Evolutionary conservation across 202 grass and related monocot species (phyloP).

Genomic region (Zizania palustris): DNA sequence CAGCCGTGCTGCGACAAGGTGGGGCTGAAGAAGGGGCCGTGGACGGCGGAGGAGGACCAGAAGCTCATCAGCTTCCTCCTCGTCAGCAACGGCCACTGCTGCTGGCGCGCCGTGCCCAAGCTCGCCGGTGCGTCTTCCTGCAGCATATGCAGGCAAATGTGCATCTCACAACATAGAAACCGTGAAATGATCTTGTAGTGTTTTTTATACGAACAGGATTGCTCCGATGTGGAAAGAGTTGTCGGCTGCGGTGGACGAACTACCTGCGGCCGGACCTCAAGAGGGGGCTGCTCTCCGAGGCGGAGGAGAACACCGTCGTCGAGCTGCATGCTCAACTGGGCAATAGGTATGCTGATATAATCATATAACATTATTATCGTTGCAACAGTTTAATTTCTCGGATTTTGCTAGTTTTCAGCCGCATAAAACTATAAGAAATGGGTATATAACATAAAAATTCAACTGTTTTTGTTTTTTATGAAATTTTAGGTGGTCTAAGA

Average conservation of each 20-base stretch:
- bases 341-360: slow-evolving; percentile 48
- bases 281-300: slow-evolving; percentile 68
- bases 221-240: slow-evolving; percentile 93
- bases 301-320: slow-evolving; percentile 70
- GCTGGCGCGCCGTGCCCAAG: slow-evolving; percentile 91
- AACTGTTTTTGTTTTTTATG: background rate
- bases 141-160: background rate
- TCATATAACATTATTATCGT: background rate
- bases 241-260: slow-evolving; percentile 97
- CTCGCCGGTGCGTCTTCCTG: slow-evolving; percentile 61
- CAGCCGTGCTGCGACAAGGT: slow-evolving; percentile 92
- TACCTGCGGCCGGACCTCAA: slow-evolving; percentile 88
- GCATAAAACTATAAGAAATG: too few species aligned
- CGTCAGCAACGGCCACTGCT: slow-evolving; percentile 70
- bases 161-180: too few species aligned
- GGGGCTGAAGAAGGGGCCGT: slow-evolving; percentile 88
- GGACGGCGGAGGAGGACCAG: slow-evolving; percentile 85
- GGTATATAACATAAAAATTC: background rate
- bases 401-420: too few species aligned
- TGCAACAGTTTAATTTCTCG: background rate
- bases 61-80: slow-evolving; percentile 86
- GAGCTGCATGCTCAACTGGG: slow-evolving; percentile 78
- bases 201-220: slow-evolving; percentile 13
- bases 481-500: slow-evolving; percentile 79
- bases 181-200: too few species aligned